A percentile compares a stretch with the other conserved stretches of the same genome.
phyloP scores from a whole-genome alignment of 1,284 basidiomycete genomes.

The Austroboletus novae-zelandiae region DNA sequence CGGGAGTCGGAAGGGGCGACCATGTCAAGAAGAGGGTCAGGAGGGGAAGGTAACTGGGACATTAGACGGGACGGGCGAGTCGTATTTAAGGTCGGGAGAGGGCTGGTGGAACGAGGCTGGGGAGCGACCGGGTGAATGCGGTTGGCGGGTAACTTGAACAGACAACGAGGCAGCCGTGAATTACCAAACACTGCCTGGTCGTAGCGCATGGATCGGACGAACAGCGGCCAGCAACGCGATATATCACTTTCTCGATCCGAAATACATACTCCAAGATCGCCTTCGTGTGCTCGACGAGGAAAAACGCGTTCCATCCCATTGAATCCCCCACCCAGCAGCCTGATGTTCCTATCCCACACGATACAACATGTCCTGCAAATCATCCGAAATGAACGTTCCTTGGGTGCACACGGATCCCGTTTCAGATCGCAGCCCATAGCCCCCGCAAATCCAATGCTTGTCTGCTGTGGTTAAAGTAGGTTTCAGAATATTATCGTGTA shows the following conservation, averaged over 20 bases:
- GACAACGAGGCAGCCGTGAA: constrained; percentile 23
- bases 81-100: constrained; percentile 28
- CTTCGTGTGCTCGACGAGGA: neutral
- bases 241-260: constrained; percentile 1
- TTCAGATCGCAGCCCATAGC: constrained; percentile 1
- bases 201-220: neutral
- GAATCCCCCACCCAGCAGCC: neutral
- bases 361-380: constrained; percentile 1
- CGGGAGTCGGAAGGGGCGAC: constrained; percentile 32
- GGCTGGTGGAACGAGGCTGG: constrained; percentile 9
- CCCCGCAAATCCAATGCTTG: neutral
- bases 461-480: no score
- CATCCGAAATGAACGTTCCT: constrained; percentile 6
- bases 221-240: neutral
- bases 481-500: no score
- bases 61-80: neutral
- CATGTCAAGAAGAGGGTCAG: constrained; percentile 16
- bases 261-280: neutral
- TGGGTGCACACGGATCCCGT: neutral
- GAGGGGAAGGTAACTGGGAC: constrained; percentile 11
- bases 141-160: constrained; percentile 5
- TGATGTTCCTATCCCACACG: neutral
- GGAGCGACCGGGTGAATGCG: constrained; percentile 12
- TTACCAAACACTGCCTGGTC: neutral
- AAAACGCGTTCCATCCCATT: neutral